phyloP scores from a whole-genome alignment of 2,329 filamentous ascomycete species.

The Ascochyta clinopodiicola region DNA sequence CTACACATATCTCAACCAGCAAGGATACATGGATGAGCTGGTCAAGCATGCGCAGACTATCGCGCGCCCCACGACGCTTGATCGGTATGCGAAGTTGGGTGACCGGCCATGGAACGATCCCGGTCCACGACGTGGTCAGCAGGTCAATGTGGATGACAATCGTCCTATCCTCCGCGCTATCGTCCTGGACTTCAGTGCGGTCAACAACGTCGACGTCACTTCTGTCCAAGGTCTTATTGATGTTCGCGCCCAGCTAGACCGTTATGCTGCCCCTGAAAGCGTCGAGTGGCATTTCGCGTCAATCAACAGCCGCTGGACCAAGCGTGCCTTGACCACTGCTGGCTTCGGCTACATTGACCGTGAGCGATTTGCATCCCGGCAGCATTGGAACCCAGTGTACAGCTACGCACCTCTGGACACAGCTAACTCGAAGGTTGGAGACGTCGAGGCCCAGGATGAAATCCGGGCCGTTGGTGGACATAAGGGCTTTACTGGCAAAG shows the following conservation, averaged over 20 bases:
- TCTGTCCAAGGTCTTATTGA: slow-evolving; percentile 93
- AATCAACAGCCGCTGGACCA: slow-evolving; percentile 93
- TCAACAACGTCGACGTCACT: slow-evolving; percentile 93
- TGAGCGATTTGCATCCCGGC: slow-evolving; percentile 56
- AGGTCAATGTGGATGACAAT: slow-evolving; percentile 54
- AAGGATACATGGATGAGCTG: slow-evolving; percentile 80
- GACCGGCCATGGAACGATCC: slow-evolving; percentile 95
- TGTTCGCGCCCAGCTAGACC: slow-evolving; percentile 90
- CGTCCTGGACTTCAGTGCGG: slow-evolving; percentile 90
- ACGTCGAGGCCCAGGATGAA: slow-evolving; percentile 42
- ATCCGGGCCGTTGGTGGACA: slow-evolving; percentile 21
- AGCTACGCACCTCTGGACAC: slow-evolving; percentile 84
- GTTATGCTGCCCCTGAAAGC: slow-evolving; percentile 77
- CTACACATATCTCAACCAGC: slow-evolving; percentile 95
- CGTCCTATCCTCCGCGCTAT: slow-evolving; percentile 82
- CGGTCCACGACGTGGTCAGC: slow-evolving; percentile 68
- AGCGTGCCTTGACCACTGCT: slow-evolving; percentile 82
- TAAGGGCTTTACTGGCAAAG: slow-evolving; percentile 42
- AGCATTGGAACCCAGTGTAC: slow-evolving; percentile 90
- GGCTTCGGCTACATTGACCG: slow-evolving; percentile 79
- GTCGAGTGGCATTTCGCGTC: slow-evolving; percentile 98
- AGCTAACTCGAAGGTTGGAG: slow-evolving; percentile 68
- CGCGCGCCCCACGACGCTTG: slow-evolving; percentile 77
- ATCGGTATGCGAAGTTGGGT: slow-evolving; percentile 63
- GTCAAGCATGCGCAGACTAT: slow-evolving; percentile 55